Base-by-base conservation (phyloP, 306 rosid species). In the Glycine latifolia region DNA sequence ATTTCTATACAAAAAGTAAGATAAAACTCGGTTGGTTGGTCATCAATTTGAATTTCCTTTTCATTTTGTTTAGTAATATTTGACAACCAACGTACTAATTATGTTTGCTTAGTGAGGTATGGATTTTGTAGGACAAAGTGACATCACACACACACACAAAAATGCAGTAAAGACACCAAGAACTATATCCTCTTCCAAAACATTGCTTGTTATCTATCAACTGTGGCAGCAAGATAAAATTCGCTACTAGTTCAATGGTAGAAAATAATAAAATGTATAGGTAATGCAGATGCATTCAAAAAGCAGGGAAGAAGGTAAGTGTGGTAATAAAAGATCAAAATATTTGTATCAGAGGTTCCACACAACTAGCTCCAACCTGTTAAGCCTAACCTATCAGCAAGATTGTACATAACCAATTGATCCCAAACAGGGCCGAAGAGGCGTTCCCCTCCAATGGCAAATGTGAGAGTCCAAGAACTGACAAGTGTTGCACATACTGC, bases 361-460 rank as follows among this genome's bases (percentile, higher is more conserved):
- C 48, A 20, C 37, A 80, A 73, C 91, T 92, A 93, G 94, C 93
- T 91, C 95, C 99, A 93, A 74, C 89, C 81, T 15, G 88, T 82
- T 88, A 93, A 81, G 56, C 97, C 99, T 33, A 90, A 37, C 85
- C 80, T 91, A 79, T 95, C 99, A 81, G 99, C 97, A 69, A 95
- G 91, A 79, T 93, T 95, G 89, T 95, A 93, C 93, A 95, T 84
- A 65, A 95, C 93, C 56, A 95, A 82, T 75, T 95, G 89, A 84
- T 91, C 87, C 98, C 99, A 93, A 63, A 88, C 89, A 71, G 97
- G 89, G 6, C 99, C 98, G 1, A 95, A 90, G 67, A 95, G 92
- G 41, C 60, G 86, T 71, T 91, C 89, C 67, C 99, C 99, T 77
- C 99, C 97, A 48, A 91, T 78, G 68, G 93, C 53, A 79, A 95